Base-by-base conservation (phyloP, 352 stramenopile genomes). In the Pythium brachiatum region DNA sequence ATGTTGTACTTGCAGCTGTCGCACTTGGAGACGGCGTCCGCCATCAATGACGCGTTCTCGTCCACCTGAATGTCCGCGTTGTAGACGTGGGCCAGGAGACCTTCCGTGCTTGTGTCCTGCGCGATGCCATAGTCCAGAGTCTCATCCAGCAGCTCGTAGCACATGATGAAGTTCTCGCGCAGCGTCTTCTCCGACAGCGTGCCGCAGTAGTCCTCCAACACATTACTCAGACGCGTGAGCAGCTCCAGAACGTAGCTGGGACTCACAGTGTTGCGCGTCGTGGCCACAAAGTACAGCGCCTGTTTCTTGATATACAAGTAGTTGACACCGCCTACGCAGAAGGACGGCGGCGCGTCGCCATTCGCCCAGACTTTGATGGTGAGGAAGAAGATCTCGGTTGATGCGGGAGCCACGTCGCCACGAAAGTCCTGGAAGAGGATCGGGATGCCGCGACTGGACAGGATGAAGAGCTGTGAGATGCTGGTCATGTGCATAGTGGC, bases 161-260 rank as follows among this genome's bases (percentile, higher is more conserved):
- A 95, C 41, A 99, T 72, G 64, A 99, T 98, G 67, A 99, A 99
- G 76, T 99, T 99, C 87, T 99, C 99, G 41, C 97, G 88, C 68
- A 99, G 96, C n/a, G 95, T 96, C 75, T 99, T 96, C 67, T 98
- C 97, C 29, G 91, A 98, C 21, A 99, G 78, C 32, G 98, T 96
- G 26, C 97, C 97, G 74, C 97, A 99, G 74, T 99, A 99, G 83
- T 99, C 97, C 80, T 99, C 99, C 74, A 99, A 99, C 38, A 99
- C 95, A 71, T 98, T 97, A 48, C 87, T 89, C 2, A 97, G 76
- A 0, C 93, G 81, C 63, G 91, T 96, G 52, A 99, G 86, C 54
- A 99, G 82, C 87, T 99, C 97, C 20, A 99, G 76, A 21, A 98
- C 88, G 67, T 97, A 97, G 38, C 91, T 90, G 0, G 97, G 97